phyloP scores from a whole-genome alignment of 768 basidiomycete genomes.

The Paxillus rubicundulus region DNA sequence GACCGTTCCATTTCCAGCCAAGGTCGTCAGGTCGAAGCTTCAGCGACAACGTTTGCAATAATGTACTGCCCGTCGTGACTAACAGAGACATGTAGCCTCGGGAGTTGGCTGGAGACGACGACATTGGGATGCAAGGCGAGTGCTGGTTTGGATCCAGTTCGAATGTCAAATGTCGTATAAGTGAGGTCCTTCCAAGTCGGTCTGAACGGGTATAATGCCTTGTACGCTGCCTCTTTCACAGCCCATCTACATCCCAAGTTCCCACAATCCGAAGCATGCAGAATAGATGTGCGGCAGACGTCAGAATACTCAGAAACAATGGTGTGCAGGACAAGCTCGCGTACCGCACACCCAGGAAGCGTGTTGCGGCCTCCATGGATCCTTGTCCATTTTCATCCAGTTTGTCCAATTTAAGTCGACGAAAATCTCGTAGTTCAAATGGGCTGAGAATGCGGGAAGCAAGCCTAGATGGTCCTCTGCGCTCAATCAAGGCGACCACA shows the following conservation, averaged over 20 bases:
- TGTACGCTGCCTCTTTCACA: slow-evolving; percentile 85
- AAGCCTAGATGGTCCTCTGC: slow-evolving; percentile 46
- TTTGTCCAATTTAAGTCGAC: slow-evolving; percentile 6
- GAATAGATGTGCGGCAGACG: background rate
- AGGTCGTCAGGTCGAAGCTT: slow-evolving; percentile 27
- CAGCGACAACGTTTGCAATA: slow-evolving; percentile 63
- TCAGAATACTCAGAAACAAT: slow-evolving; percentile 1
- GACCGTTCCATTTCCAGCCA: background rate
- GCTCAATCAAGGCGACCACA: slow-evolving; percentile 50
- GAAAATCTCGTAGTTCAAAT: slow-evolving; percentile 39
- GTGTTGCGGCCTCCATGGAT: slow-evolving; percentile 19
- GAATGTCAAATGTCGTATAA: slow-evolving; percentile 38
- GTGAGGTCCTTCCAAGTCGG: slow-evolving; percentile 78
- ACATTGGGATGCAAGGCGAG: slow-evolving; percentile 29
- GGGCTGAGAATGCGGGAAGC: slow-evolving; percentile 63
- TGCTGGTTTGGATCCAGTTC: slow-evolving; percentile 40
- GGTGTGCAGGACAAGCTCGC: slow-evolving; percentile 12
- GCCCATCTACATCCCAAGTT: slow-evolving; percentile 55
- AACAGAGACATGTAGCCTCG: slow-evolving; percentile 61
- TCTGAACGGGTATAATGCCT: slow-evolving; percentile 68
- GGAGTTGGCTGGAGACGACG: background rate
- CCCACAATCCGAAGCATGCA: background rate
- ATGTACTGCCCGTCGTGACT: slow-evolving; percentile 85
- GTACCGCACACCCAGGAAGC: slow-evolving; percentile 74
- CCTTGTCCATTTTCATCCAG: slow-evolving; percentile 7